Evolutionary conservation across 148 eudicot species (phyloP).

Genomic region (Talinum fruticosum): DNA sequence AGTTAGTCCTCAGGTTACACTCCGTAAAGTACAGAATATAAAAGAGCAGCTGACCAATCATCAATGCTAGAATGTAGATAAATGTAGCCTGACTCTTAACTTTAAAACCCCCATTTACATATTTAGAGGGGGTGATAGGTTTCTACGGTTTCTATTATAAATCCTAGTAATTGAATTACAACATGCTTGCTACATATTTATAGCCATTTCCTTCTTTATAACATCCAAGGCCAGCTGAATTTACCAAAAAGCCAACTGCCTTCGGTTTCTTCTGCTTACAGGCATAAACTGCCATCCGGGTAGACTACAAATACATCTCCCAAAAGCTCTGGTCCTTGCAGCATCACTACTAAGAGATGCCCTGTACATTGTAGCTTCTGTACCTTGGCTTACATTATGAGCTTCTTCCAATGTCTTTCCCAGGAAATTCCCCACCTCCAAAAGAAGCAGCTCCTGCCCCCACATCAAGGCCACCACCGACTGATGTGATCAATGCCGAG

Average conservation of each 20-base stretch:
- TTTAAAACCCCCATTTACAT: conserved; percentile 21
- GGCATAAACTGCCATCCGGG: conserved; percentile 9
- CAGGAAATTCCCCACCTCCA: conserved; percentile 44
- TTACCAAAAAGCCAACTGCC: conserved; percentile 35
- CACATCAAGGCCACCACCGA: conserved; percentile 62
- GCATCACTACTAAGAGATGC: conserved; percentile 15
- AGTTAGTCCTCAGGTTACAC: background rate
- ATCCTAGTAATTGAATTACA: conserved; percentile 24
- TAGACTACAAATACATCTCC: background rate
- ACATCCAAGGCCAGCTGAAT: conserved; percentile 28
- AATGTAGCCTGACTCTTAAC: conserved; percentile 17
- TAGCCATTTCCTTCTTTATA: conserved; percentile 19
- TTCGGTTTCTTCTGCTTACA: conserved; percentile 12
- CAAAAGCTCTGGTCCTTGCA: background rate
- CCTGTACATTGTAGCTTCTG: conserved; percentile 24
- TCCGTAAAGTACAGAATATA: background rate
- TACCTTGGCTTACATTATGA: conserved; percentile 31
- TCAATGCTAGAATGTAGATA: background rate
- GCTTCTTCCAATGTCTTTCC: conserved; percentile 53
- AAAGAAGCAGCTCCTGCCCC: conserved; percentile 41
- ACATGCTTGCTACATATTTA: conserved; percentile 20
- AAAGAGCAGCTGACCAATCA: conserved; percentile 8
- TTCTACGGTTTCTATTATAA: conserved; percentile 23
- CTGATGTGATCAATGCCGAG: conserved; percentile 67
- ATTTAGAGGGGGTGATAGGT: conserved; percentile 16